Percentiles rank a stretch among this genome's conserved stretches.
Evolutionary conservation across 345 rosid species (phyloP).

Genomic region (Ceriops decandra): DNA sequence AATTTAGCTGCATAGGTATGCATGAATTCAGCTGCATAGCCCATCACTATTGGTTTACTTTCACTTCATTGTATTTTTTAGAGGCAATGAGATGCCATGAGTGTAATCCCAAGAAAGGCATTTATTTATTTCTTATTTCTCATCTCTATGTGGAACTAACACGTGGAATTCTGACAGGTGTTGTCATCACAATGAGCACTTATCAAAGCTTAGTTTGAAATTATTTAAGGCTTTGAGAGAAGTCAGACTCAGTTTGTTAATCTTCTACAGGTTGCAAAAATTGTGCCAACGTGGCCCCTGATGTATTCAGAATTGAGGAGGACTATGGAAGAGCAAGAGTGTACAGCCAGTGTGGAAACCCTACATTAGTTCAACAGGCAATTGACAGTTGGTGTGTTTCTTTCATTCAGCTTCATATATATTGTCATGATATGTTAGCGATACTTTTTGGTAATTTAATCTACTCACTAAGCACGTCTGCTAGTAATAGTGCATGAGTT

Average conservation of each 20-base stretch:
- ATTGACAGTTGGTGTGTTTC: conserved; percentile 75
- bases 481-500: no score
- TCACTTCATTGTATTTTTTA: no score
- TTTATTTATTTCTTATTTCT: no score
- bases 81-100: no score
- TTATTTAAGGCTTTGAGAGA: no score
- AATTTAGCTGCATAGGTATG: conserved; percentile 94
- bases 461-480: no score
- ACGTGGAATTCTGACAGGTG: no score
- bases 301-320: conserved; percentile 78
- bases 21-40: not conserved
- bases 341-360: conserved; percentile 59
- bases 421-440: not conserved
- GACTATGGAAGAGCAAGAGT: conserved; percentile 96
- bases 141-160: no score
- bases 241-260: not conserved
- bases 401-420: not conserved
- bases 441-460: not conserved
- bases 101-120: no score
- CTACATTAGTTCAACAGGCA: conserved; percentile 64
- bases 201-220: no score
- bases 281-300: conserved; percentile 75
- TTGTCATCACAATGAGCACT: no score
- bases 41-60: no score
- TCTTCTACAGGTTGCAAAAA: conserved; percentile 76